Percentiles rank a stretch among this genome's conserved stretches.
Evolutionary conservation across 169 alveolate species (phyloP).

Genomic region (Eimeria praecox): DNA sequence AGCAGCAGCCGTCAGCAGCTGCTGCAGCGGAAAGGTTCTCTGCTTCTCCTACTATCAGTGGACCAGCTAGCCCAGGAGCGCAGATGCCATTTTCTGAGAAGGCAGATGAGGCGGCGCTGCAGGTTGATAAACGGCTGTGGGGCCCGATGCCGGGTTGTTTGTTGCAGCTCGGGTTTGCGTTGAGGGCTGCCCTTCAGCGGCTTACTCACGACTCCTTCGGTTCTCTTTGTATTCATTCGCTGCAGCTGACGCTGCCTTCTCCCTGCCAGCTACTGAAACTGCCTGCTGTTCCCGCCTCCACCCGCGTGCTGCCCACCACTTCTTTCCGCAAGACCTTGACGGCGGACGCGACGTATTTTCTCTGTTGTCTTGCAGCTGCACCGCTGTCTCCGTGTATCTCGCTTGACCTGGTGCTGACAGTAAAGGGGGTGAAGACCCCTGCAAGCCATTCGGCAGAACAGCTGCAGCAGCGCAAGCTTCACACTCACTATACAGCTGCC

Average conservation of each 20-base stretch:
- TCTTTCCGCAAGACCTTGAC: conserved; percentile 36
- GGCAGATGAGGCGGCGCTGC: conserved; percentile 8
- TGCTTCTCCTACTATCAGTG: not conserved
- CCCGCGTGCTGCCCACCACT: conserved; percentile 43
- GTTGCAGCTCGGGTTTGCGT: conserved; percentile 40
- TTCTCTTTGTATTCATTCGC: conserved; percentile 70
- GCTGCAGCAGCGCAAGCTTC: conserved; percentile 30
- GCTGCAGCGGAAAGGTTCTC: not conserved
- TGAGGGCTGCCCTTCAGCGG: conserved; percentile 44
- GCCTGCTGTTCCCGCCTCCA: conserved; percentile 65
- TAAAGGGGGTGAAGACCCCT: not conserved
- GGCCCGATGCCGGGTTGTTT: conserved; percentile 50
- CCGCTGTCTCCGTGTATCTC: conserved; percentile 57
- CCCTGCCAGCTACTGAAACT: conserved; percentile 62
- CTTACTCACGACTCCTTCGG: conserved; percentile 39
- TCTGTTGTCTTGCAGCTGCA: conserved; percentile 59
- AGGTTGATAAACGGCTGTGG: conserved; percentile 61
- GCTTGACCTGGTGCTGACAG: conserved; percentile 21
- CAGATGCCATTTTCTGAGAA: not conserved
- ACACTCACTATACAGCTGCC: not conserved
- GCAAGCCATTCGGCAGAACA: not conserved
- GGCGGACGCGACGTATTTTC: conserved; percentile 31
- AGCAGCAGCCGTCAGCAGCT: not conserved
- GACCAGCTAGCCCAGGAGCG: not conserved
- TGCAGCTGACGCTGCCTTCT: conserved; percentile 73